Conservation (phyloP, 805 yeast genomes). For the Candida ficus region DNA sequence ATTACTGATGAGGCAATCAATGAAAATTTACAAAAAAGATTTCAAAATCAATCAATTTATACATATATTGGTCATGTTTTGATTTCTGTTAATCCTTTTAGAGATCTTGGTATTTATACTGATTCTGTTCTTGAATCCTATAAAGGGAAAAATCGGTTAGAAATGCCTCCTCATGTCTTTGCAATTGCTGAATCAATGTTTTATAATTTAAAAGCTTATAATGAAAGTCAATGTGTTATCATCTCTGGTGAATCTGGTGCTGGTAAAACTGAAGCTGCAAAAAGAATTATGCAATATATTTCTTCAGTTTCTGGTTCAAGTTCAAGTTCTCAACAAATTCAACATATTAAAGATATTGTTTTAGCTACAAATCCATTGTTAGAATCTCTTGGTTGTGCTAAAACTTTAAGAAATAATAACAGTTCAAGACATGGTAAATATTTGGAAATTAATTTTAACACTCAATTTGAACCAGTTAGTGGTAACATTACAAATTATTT, state of each 20-base stretch:
- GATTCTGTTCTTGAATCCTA: constrained; percentile 69
- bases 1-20: constrained; percentile 91
- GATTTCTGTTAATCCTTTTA: constrained; percentile 94
- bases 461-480: constrained; percentile 81
- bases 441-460: constrained; percentile 82
- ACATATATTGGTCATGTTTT: constrained; percentile 92
- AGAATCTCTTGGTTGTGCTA: constrained; percentile 92
- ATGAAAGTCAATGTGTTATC: constrained; percentile 94
- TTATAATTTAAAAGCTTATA: constrained; percentile 89
- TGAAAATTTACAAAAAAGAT: constrained; percentile 84
- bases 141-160: constrained; percentile 88
- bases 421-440: constrained; percentile 93
- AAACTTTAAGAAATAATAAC: constrained; percentile 83
- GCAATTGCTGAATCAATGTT: constrained; percentile 98
- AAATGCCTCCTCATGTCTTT: constrained; percentile 96
- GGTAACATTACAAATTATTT: constrained; percentile 95
- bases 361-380: constrained; percentile 91
- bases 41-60: constrained; percentile 84
- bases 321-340: constrained; percentile 61
- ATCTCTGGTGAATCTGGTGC: constrained; percentile 98
- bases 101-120: constrained; percentile 93
- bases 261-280: constrained; percentile 97
- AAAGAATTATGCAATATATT: constrained; percentile 94
- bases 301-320: constrained; percentile 78
- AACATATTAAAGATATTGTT: constrained; percentile 93